Percentiles rank a stretch among this genome's conserved stretches.
phyloP scores from a whole-genome alignment of 2,329 filamentous ascomycete genomes.

The Mariannaea sp. region DNA sequence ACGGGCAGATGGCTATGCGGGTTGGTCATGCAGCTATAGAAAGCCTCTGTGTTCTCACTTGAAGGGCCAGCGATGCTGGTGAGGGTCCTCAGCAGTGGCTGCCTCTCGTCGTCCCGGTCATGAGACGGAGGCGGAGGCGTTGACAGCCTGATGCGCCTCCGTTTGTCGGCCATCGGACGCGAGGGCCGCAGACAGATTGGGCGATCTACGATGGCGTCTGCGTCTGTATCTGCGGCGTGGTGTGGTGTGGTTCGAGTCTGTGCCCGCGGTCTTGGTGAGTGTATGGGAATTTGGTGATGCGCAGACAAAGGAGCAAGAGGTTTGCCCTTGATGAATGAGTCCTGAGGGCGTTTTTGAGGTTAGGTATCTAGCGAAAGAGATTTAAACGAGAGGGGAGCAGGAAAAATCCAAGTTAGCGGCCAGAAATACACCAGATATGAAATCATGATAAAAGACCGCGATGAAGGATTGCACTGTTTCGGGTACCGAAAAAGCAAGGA shows the following conservation, averaged over 20 bases:
- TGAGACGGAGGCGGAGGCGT: conserved; percentile 30
- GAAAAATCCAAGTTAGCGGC: too few species aligned
- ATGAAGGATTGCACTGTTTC: too few species aligned
- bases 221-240: not conserved
- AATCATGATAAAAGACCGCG: too few species aligned
- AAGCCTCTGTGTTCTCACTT: conserved; percentile 39
- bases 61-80: conserved; percentile 32
- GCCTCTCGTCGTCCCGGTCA: conserved; percentile 39
- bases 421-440: too few species aligned
- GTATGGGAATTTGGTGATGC: not conserved
- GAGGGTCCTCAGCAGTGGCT: conserved; percentile 43
- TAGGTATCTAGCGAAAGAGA: too few species aligned
- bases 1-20: conserved; percentile 69
- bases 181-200: not conserved
- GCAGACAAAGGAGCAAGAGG: too few species aligned
- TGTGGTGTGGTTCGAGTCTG: too few species aligned
- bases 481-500: not conserved
- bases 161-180: conserved; percentile 30
- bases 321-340: too few species aligned
- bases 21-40: conserved; percentile 61
- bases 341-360: too few species aligned
- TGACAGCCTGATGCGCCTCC: conserved; percentile 41
- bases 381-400: too few species aligned
- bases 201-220: not conserved
- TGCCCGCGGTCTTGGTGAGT: not conserved